A percentile compares a stretch with the other conserved stretches of the same genome.
Evolutionary conservation across 345 rosid genomes (phyloP).

Genomic region (Bruguiera gymnorhiza): DNA sequence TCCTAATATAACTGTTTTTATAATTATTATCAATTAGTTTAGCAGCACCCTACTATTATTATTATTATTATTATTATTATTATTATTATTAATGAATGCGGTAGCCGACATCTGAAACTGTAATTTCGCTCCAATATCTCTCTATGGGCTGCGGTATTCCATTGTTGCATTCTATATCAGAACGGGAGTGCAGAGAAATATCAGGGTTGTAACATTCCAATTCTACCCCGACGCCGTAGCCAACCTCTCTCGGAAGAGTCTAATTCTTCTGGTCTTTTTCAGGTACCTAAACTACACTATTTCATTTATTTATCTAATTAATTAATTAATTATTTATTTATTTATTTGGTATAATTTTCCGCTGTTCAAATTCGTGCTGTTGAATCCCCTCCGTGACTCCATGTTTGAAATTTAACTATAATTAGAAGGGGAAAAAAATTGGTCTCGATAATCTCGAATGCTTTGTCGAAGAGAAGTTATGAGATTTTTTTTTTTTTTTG

Average conservation of each 20-base stretch:
- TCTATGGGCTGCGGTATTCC: no score
- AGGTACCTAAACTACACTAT: constrained; percentile 15
- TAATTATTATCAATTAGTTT: no score
- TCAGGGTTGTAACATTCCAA: neutral
- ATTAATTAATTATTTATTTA: neutral
- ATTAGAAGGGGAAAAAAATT: neutral
- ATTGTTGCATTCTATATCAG: no score
- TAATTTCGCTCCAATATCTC: no score
- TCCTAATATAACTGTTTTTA: no score
- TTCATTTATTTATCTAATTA: no score
- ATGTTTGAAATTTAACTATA: constrained; percentile 4
- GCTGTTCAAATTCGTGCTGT: neutral
- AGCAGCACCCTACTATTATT: no score
- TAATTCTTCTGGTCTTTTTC: neutral
- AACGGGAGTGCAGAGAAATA: neutral
- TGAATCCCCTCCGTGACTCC: constrained; percentile 5
- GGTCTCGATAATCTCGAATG: neutral
- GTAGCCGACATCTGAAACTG: no score
- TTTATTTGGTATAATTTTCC: neutral
- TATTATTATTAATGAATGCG: no score
- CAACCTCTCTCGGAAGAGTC: no score
- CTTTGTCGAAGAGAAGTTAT: neutral
- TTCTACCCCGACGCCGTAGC: neutral
- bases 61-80: no score
- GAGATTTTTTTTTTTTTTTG: neutral